phyloP scores from a whole-genome alignment of 305 asterid species.

The Solanum aculeatissimum region DNA sequence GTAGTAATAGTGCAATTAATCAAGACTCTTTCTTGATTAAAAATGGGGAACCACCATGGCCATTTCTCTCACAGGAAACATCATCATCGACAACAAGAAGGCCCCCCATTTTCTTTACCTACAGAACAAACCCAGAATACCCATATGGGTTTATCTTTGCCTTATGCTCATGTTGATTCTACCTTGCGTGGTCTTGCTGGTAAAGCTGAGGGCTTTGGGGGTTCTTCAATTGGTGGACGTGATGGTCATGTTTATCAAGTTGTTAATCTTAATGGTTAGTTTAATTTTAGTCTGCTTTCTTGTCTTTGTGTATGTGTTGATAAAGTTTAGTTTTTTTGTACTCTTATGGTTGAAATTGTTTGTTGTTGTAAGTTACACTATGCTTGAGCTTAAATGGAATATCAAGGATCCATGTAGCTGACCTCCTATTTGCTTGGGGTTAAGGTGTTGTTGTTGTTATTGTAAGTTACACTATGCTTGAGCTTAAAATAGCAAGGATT shows the following conservation, averaged over 20 bases:
- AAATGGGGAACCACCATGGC: slow-evolving; percentile 16
- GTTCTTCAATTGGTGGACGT: slow-evolving; percentile 25
- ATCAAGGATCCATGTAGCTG: too few relatives aligned
- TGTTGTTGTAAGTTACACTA: neutral
- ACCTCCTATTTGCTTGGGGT: neutral
- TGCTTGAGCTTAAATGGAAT: neutral
- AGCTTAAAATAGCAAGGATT: too few relatives aligned
- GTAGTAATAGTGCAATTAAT: neutral
- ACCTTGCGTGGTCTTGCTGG: slow-evolving; percentile 20
- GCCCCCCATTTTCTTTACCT: neutral
- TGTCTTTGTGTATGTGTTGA: neutral
- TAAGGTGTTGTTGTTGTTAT: neutral
- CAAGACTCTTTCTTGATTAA: neutral
- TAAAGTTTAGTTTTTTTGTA: neutral
- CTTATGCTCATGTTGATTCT: slow-evolving; percentile 19
- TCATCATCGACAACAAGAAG: neutral
- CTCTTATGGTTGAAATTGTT: neutral
- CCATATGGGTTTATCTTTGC: slow-evolving; percentile 20
- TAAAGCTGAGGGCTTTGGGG: slow-evolving; percentile 35
- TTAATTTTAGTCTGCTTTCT: neutral
- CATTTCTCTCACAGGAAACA: neutral
- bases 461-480: neutral
- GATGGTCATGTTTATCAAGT: slow-evolving; percentile 23
- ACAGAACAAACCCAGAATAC: neutral
- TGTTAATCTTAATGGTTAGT: slow-evolving; percentile 16